Evolutionary conservation across 2,329 filamentous ascomycete species (phyloP).

Genomic region (Aspergillus quadrilineatus): DNA sequence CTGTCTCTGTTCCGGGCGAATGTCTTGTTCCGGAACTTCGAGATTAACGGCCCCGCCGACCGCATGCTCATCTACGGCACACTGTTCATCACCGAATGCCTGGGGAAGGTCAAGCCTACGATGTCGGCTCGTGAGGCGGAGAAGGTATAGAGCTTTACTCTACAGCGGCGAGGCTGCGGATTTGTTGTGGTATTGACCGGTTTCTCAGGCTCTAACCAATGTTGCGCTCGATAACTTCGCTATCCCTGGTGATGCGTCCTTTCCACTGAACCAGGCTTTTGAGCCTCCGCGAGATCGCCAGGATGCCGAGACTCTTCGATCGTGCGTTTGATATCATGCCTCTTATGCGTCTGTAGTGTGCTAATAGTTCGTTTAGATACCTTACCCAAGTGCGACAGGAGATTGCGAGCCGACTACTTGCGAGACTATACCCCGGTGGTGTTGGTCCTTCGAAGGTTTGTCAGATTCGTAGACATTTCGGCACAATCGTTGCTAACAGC

Average conservation of each 20-base stretch:
- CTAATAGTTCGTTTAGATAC: conserved; percentile 34
- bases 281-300: conserved; percentile 83
- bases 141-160: conserved; percentile 49
- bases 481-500: conserved; percentile 22
- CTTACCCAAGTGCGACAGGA: conserved; percentile 92
- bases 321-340: conserved; percentile 56
- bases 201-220: conserved; percentile 75
- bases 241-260: conserved; percentile 87
- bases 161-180: background rate
- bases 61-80: conserved; percentile 95
- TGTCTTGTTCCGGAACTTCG: conserved; percentile 98
- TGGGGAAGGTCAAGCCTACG: conserved; percentile 78
- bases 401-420: conserved; percentile 76
- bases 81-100: conserved; percentile 85
- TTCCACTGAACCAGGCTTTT: conserved; percentile 95
- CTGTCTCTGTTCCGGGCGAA: conserved; percentile 93
- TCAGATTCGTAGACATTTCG: background rate
- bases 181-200: background rate
- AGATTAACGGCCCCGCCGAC: conserved; percentile 95
- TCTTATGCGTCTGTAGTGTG: background rate
- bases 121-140: conserved; percentile 66
- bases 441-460: conserved; percentile 63
- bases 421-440: conserved; percentile 79
- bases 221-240: conserved; percentile 92
- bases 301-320: conserved; percentile 81